Conservation (phyloP, 495 filamentous ascomycete genomes). For the Podospora anserina region DNA sequence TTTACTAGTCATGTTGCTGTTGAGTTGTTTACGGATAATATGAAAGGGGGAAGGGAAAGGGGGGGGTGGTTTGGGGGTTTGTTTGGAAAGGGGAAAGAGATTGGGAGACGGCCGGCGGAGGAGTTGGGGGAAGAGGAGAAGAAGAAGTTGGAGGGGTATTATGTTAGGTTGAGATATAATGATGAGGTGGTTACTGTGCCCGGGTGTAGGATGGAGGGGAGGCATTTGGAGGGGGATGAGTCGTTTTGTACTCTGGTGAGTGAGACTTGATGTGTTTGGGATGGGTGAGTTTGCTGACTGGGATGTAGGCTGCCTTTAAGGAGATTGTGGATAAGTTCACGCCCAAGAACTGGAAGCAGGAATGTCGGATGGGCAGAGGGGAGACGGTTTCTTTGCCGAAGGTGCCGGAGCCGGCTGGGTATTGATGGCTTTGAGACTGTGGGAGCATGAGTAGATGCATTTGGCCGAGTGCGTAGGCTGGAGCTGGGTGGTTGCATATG, state of each 20-base stretch:
- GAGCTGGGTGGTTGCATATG: too few species aligned
- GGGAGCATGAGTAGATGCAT: too few species aligned
- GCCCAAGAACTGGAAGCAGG: slow-evolving; percentile 71
- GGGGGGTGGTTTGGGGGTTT: slow-evolving; percentile 43
- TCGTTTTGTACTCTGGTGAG: slow-evolving; percentile 86
- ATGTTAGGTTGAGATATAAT: slow-evolving; percentile 93
- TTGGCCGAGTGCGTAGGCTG: too few species aligned
- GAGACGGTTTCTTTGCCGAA: slow-evolving; percentile 48
- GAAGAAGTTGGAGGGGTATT: slow-evolving; percentile 64
- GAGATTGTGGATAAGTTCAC: slow-evolving; percentile 85
- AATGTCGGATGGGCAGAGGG: slow-evolving; percentile 67
- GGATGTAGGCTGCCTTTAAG: slow-evolving; percentile 76
- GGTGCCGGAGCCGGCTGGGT: slow-evolving; percentile 55
- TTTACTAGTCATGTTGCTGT: slow-evolving; percentile 90
- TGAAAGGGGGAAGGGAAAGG: slow-evolving; percentile 23
- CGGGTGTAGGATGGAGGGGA: slow-evolving; percentile 71
- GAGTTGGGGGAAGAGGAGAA: slow-evolving; percentile 51
- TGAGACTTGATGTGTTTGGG: not conserved
- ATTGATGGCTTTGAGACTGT: slow-evolving; percentile 24
- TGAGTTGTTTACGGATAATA: slow-evolving; percentile 70
- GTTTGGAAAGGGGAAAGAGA: slow-evolving; percentile 18
- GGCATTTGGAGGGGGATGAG: slow-evolving; percentile 84
- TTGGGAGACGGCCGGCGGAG: slow-evolving; percentile 50
- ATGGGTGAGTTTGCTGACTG: not conserved
- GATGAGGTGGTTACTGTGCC: slow-evolving; percentile 76